Conservation (phyloP, 2,329 filamentous ascomycete species). For the Penicillium aurantiogriseum region DNA sequence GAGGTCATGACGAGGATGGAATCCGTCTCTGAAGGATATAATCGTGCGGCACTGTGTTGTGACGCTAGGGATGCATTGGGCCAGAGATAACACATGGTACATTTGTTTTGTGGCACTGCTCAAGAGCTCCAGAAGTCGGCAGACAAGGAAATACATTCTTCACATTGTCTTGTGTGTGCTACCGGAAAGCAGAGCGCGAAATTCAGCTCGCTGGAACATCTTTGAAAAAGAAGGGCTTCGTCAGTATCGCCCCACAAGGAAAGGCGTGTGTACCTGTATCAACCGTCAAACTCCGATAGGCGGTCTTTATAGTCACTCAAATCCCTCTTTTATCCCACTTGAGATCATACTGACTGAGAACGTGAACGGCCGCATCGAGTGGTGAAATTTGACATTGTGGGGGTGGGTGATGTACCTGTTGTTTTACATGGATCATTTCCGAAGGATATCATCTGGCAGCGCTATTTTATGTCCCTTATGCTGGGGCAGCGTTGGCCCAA, state of each 20-base stretch:
- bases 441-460: too few relatives aligned
- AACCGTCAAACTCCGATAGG: not conserved
- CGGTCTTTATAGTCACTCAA: not conserved
- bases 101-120: not conserved
- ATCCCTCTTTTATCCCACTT: too few relatives aligned
- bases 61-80: not conserved
- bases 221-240: not conserved
- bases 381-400: too few relatives aligned
- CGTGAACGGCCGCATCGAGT: too few relatives aligned
- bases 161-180: not conserved
- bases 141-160: not conserved
- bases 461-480: not conserved
- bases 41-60: not conserved
- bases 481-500: not conserved
- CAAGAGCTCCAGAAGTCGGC: not conserved
- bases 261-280: not conserved
- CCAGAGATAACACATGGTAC: not conserved
- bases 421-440: too few relatives aligned
- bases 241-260: not conserved
- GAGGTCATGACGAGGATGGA: not conserved
- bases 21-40: not conserved
- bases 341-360: too few relatives aligned
- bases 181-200: not conserved
- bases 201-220: not conserved
- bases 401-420: too few relatives aligned